Evolutionary conservation across 768 basidiomycete genomes (phyloP), one percentile per base, ranked within the genome.

Genomic region (Tylopilus balloui): DNA sequence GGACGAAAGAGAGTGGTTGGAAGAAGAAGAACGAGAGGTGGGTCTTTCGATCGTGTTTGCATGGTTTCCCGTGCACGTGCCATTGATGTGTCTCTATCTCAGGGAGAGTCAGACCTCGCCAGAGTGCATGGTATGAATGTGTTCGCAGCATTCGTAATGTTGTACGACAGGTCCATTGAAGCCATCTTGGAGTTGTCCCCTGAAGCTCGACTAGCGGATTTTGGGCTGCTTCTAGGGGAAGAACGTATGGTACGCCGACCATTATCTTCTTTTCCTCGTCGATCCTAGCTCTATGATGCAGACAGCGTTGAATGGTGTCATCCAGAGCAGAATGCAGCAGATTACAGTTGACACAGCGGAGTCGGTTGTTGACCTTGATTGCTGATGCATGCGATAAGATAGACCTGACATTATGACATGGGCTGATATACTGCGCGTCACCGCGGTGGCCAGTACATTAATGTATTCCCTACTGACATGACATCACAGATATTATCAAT

Each of bases 61-160:
- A 37, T 32, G 48, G 46, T 27, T 50, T 21, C 15, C 14, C 19
- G 12, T 41, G 12, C 54, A 63, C 52, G 54, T 55, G 54, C 13
- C 15, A 40, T 40, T 54, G 45, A 55, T 47, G 32, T 47, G 46
- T 25, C 21, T 50, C 42, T 9, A 46, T 44, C 29, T 20, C 60
- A 88, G 86, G 79, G 81, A 29, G 87, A 89, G 53, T 69, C 70
- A 23, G 74, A 79, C 54, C 68, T 91, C 41, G 76, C 79, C 0
- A 60, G 64, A 1, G 70, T 79, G 9, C 67, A 72, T 6, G 83
- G 84, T 14, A 81, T 90, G 79, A 90, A 90, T 50, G 66, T 71
- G 6, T 86, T 88, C 60, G 80, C 81, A 1, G 81, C 88, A 6
- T 74, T 78, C n/a, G 66, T 83, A 4, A 75, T 90, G 48, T 67